phyloP scores from a whole-genome alignment of 345 rosid species.

The Populus deltoides region DNA sequence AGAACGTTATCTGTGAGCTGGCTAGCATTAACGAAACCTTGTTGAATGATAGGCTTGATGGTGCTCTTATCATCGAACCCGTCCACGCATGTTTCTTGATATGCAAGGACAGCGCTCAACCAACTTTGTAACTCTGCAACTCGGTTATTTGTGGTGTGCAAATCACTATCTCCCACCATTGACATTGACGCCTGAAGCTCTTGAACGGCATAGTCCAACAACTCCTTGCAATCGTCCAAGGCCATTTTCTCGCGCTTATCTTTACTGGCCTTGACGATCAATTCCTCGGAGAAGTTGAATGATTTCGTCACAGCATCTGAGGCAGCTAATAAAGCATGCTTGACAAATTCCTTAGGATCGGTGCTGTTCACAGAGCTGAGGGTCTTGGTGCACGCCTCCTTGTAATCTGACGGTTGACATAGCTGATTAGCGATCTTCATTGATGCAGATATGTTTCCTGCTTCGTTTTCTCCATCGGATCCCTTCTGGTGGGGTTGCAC shows the following conservation, averaged over 20 bases:
- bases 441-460: background rate
- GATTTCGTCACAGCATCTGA: constrained; percentile 7
- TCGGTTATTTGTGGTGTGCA: background rate
- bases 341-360: constrained; percentile 15
- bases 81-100: constrained; percentile 17
- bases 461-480: background rate
- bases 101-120: constrained; percentile 15
- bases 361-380: constrained; percentile 8
- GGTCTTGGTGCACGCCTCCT: constrained; percentile 7
- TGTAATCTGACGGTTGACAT: constrained; percentile 3
- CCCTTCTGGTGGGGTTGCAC: background rate
- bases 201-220: constrained; percentile 9
- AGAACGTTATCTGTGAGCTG: constrained; percentile 12
- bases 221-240: constrained; percentile 12
- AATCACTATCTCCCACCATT: background rate
- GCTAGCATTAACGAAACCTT: constrained; percentile 1
- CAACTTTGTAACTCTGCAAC: constrained; percentile 2
- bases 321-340: constrained; percentile 1
- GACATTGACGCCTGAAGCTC: constrained; percentile 4
- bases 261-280: constrained; percentile 1
- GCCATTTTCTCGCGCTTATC: constrained; percentile 6
- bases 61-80: constrained; percentile 1
- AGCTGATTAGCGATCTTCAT: constrained; percentile 3
- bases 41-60: background rate
- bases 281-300: background rate